These are phyloP conservation scores for Talaromyces atroroseus DNA, from an alignment of 2,329 filamentous ascomycete genomes.

Conservation along the genomic window DNA sequence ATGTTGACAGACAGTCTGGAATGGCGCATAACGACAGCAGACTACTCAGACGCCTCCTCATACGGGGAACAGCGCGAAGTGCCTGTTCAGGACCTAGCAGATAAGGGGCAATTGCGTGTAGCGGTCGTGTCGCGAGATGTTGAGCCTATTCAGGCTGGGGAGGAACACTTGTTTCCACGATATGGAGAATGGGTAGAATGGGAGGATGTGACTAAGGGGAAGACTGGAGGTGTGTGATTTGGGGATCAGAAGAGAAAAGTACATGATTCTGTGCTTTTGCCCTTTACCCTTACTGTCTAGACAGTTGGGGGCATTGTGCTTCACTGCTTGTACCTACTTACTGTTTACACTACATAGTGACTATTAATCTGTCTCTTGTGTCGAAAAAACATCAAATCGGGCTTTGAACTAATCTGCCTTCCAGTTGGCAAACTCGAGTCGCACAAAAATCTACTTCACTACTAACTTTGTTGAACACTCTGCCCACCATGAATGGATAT, in stretches of 20 bases:
- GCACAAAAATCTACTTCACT: too few relatives aligned
- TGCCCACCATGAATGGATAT: too few relatives aligned
- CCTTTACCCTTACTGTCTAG: neutral
- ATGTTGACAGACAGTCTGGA: slow-evolving; percentile 16
- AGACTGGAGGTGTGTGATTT: slow-evolving; percentile 8
- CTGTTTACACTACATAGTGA: too few relatives aligned
- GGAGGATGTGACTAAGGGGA: slow-evolving; percentile 10
- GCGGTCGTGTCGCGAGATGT: slow-evolving; percentile 17
- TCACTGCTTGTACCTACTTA: too few relatives aligned
- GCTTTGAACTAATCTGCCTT: too few relatives aligned
- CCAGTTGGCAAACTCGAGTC: too few relatives aligned
- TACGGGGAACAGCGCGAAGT: slow-evolving; percentile 12
- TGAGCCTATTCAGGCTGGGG: slow-evolving; percentile 12
- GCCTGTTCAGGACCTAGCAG: slow-evolving; percentile 15
- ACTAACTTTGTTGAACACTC: too few relatives aligned
- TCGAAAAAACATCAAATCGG: too few relatives aligned
- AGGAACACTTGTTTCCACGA: slow-evolving; percentile 16
- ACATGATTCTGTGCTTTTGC: neutral
- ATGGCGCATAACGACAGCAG: slow-evolving; percentile 18
- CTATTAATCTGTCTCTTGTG: too few relatives aligned
- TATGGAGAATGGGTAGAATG: slow-evolving; percentile 20
- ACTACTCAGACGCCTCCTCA: neutral
- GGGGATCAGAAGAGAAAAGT: neutral
- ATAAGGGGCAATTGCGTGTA: slow-evolving; percentile 14
- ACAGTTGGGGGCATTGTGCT: too few relatives aligned